Percentiles rank a stretch among this genome's conserved stretches.
Evolutionary conservation across 192 early-diverging fungal genomes (phyloP).

Genomic region (Coemansia erecta): DNA sequence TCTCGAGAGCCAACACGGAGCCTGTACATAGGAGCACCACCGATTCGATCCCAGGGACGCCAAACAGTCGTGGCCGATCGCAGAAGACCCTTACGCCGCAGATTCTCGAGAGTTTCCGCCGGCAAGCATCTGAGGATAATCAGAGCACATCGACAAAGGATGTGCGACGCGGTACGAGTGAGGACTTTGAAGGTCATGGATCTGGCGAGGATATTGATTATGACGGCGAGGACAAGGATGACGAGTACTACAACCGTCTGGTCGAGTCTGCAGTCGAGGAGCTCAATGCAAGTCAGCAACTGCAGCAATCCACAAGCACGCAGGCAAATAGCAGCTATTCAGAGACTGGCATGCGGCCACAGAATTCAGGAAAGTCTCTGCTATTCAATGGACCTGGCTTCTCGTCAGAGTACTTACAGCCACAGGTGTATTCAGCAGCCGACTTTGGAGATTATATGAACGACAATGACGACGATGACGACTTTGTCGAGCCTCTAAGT

Average conservation of each 20-base stretch:
- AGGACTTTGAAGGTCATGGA: too few relatives aligned
- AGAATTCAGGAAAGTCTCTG: too few relatives aligned
- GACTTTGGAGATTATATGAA: too few relatives aligned
- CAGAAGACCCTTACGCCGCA: slow-evolving; percentile 51
- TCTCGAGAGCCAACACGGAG: slow-evolving; percentile 41
- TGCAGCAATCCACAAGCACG: slow-evolving; percentile 2
- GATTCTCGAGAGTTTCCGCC: slow-evolving; percentile 38
- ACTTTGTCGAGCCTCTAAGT: not conserved
- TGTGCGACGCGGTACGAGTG: too few relatives aligned
- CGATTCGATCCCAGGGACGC: slow-evolving; percentile 21
- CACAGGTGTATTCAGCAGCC: not conserved
- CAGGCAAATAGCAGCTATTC: slow-evolving; percentile 10
- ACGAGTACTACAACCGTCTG: slow-evolving; percentile 27
- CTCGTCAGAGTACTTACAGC: not conserved
- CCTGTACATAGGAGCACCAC: slow-evolving; percentile 13
- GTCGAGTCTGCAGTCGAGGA: slow-evolving; percentile 11
- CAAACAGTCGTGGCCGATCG: slow-evolving; percentile 27
- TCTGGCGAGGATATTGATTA: not conserved
- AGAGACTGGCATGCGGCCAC: too few relatives aligned
- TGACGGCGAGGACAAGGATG: slow-evolving; percentile 22
- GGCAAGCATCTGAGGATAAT: slow-evolving; percentile 21
- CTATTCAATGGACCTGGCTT: slow-evolving; percentile 4
- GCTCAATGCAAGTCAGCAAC: not conserved
- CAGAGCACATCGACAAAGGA: not conserved
- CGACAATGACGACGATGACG: slow-evolving; percentile 1